Base-by-base conservation (phyloP, 306 rosid species). In the Medicago arabica region DNA sequence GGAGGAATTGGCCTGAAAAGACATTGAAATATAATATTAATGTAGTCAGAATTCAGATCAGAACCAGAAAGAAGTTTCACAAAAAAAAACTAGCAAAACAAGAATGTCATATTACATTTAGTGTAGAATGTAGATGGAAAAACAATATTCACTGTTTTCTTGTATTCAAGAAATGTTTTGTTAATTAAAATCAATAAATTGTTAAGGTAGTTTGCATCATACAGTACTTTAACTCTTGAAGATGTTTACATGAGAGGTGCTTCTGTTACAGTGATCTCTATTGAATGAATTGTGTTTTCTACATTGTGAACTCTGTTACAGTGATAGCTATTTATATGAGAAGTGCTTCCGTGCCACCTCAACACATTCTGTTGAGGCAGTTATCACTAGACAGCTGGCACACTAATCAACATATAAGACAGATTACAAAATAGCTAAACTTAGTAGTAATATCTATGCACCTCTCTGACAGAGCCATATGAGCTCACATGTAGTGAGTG, bases 1-100 rank as follows among this genome's bases (percentile, higher is more conserved):
- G 99, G 99, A 84, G 99, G 96, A 75, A 87, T 72, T 81, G 96
- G 85, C 89, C 99, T 95, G 97, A 59, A 85, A 80, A 79, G 55
- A 86, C 46, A 81, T 55, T 17, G 55, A 43, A 75, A 53, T 55
- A 61, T 51, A 79, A 49, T 5, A 57, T 64, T 59, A 75, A n/a
- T 18, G 50, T 47, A 51, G 41, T 28, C 75, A 63, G n/a, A 59
- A 60, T 73, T 55, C 38, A 38, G 41, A 64, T 16, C 43, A 23
- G 25, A 50, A 64, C 19, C 21, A 72, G 23, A 67, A 46, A 11
- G 25, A 55, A 74, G 31, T 28, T 61, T 34, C 50, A 47, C 41
- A 71, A 58, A 12, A 38, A 46, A 55, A 57, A 8, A 44, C 47
- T 21, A 9, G 60, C 46, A 58, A 81, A 51, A 74, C 23, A 66